Conservation (phyloP, 495 filamentous ascomycete genomes). For the Neurospora sp. region DNA sequence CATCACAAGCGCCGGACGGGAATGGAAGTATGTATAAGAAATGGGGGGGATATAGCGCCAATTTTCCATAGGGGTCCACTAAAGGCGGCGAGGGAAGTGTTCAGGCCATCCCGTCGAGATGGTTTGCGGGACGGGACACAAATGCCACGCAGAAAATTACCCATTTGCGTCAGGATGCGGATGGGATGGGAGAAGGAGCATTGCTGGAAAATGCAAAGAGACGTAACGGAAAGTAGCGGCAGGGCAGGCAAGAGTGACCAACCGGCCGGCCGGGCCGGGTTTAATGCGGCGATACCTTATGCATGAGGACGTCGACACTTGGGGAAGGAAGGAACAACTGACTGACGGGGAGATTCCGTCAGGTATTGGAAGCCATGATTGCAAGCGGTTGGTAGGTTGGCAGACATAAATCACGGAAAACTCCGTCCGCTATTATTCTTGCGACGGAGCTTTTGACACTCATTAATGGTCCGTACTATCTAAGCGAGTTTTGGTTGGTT, state of each 20-base stretch:
- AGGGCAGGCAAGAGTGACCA: background rate
- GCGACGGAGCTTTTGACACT: too few relatives aligned
- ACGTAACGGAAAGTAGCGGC: background rate
- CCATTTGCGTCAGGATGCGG: background rate
- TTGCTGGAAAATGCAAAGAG: background rate
- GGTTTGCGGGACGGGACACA: background rate
- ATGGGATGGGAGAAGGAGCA: background rate
- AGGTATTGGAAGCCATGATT: too few relatives aligned
- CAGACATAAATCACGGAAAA: too few relatives aligned
- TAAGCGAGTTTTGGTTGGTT: too few relatives aligned
- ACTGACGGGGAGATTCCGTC: too few relatives aligned
- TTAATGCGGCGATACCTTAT: background rate
- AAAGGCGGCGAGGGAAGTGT: background rate
- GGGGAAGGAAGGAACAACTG: too few relatives aligned
- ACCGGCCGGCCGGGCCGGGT: background rate
- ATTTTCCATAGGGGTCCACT: background rate
- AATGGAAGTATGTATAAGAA: background rate
- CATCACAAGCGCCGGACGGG: background rate
- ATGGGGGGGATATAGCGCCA: background rate
- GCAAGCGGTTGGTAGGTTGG: too few relatives aligned
- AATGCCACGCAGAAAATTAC: background rate
- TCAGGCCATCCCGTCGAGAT: background rate
- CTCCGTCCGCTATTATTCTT: too few relatives aligned
- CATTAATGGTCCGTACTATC: too few relatives aligned
- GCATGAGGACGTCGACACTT: too few relatives aligned